phyloP scores from a whole-genome alignment of 768 basidiomycete species.

The Ephemerocybe angulata region DNA sequence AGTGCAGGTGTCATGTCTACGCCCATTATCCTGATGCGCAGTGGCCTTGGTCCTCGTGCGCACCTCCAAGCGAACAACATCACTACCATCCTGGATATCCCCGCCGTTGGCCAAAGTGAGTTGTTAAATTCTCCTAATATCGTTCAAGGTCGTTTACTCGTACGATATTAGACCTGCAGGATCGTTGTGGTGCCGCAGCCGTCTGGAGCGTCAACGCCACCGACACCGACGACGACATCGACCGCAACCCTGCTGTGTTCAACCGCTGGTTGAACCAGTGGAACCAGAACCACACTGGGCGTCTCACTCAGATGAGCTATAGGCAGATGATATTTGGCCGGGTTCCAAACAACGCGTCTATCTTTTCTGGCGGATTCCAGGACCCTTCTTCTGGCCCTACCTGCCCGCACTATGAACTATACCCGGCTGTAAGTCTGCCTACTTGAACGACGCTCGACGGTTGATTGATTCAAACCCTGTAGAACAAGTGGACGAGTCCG shows the following conservation, averaged over 20 bases:
- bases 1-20: not conserved
- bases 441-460: too few relatives aligned
- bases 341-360: not conserved
- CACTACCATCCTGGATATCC: not conserved
- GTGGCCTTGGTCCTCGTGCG: not conserved
- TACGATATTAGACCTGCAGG: not conserved
- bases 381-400: constrained; percentile 8
- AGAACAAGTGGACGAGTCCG: not conserved
- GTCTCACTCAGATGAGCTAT: not conserved
- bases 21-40: not conserved
- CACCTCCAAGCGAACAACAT: not conserved
- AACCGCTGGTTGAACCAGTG: not conserved
- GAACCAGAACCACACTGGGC: not conserved
- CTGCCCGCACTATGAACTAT: constrained; percentile 6
- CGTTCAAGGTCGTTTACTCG: too few relatives aligned
- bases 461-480: too few relatives aligned
- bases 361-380: not conserved
- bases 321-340: not conserved
- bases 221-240: not conserved
- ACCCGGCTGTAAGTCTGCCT: not conserved
- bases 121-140: too few relatives aligned
- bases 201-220: not conserved
- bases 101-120: not conserved
- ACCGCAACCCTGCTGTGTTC: not conserved
- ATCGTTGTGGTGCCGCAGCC: not conserved